Evolutionary conservation across 176 grass and related monocot genomes (phyloP).

Genomic region (Hyparrhenia diplandra): DNA sequence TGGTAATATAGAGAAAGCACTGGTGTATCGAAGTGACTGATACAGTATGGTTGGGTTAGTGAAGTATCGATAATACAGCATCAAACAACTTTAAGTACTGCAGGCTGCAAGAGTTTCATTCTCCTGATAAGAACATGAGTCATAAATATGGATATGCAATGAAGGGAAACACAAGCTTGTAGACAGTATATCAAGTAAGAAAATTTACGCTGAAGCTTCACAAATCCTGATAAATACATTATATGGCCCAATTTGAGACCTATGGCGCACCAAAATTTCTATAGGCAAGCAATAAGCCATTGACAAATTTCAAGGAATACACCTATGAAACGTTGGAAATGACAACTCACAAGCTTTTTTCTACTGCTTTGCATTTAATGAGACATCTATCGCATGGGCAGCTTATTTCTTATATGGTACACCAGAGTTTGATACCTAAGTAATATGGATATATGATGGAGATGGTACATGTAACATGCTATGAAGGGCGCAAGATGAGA

Average conservation of each 20-base stretch:
- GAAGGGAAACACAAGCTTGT: constrained; percentile 4
- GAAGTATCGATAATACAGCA: not conserved
- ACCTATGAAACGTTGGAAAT: not conserved
- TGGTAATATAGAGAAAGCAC: not conserved
- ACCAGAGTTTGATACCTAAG: constrained; percentile 5
- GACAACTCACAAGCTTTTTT: not conserved
- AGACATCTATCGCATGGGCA: not conserved
- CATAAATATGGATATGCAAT: not conserved
- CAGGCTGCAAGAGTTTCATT: constrained; percentile 8
- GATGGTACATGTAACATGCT: not conserved
- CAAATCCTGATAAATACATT: constrained; percentile 5
- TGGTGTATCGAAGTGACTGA: not conserved
- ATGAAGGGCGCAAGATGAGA: not conserved
- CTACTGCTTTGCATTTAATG: constrained; percentile 7
- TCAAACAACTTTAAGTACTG: not conserved
- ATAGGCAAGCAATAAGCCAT: constrained; percentile 23
- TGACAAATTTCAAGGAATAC: not conserved
- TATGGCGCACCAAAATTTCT: constrained; percentile 4
- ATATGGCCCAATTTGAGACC: constrained; percentile 4
- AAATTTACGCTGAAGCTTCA: not conserved
- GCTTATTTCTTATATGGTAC: constrained; percentile 10
- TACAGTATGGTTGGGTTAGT: not conserved
- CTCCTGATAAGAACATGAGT: not conserved
- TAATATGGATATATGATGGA: constrained; percentile 32
- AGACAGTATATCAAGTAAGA: not conserved